phyloP scores from a whole-genome alignment of 2,329 filamentous ascomycete genomes.

The Fusarium gaditjirri region DNA sequence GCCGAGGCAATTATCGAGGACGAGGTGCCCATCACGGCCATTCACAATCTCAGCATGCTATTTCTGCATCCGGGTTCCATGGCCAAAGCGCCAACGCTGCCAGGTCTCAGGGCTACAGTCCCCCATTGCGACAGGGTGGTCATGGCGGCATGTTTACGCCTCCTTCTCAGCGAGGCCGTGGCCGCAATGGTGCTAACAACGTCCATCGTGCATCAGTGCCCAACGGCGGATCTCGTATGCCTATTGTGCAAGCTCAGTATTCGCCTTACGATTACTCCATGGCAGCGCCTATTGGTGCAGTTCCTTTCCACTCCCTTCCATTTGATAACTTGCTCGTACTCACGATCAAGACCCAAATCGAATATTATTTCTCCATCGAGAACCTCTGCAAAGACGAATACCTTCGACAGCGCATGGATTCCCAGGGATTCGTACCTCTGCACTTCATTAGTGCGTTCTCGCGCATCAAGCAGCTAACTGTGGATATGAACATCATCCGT shows the following conservation, averaged over 20 bases:
- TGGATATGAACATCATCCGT: conserved; percentile 78
- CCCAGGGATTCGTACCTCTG: conserved; percentile 88
- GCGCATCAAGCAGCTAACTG: conserved; percentile 62
- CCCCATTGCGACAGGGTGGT: conserved; percentile 55
- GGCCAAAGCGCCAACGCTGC: conserved; percentile 50
- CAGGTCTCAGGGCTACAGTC: conserved; percentile 55
- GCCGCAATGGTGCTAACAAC: conserved; percentile 49
- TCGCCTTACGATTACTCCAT: conserved; percentile 54
- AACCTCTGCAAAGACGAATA: conserved; percentile 95
- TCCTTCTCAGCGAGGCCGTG: conserved; percentile 49
- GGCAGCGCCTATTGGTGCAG: conserved; percentile 52
- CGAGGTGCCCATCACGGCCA: conserved; percentile 57
- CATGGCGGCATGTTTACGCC: conserved; percentile 51
- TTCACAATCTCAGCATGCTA: conserved; percentile 49
- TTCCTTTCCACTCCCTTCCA: conserved; percentile 58
- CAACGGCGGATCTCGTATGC: conserved; percentile 50
- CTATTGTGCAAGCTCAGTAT: conserved; percentile 52
- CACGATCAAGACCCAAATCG: conserved; percentile 66
- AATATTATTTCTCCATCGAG: conserved; percentile 97
- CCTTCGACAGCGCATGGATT: conserved; percentile 91
- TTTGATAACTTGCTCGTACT: conserved; percentile 60
- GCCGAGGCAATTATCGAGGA: conserved; percentile 58
- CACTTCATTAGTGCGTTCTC: conserved; percentile 86
- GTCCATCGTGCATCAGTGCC: conserved; percentile 55
- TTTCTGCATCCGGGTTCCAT: conserved; percentile 44